Base-by-base conservation (phyloP, 495 filamentous ascomycete species). In the Polyplosphaeria fusca region DNA sequence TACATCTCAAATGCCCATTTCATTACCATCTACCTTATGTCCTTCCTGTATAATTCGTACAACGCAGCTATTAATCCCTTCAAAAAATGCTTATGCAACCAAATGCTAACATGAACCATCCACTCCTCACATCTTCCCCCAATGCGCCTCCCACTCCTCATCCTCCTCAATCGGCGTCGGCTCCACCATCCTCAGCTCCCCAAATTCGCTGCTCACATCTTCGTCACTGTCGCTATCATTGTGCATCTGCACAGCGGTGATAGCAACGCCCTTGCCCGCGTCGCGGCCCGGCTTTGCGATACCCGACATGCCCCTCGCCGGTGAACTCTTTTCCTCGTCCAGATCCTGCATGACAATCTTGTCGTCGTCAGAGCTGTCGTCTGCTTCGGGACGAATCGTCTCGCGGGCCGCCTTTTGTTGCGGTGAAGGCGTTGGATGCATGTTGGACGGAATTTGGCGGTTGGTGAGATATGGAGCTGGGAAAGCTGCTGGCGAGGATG, bases 141-240 rank as follows among this genome's bases (percentile, higher is more conserved):
- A n/a, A n/a, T n/a, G n/a, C n/a, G n/a, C n/a, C n/a, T n/a, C n/a
- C n/a, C n/a, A n/a, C n/a, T n/a, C n/a, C n/a, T 61, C 58, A 2
- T 27, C 30, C 13, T 62, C 59, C 26, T 62, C 59, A 13, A 62
- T 24, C 5, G 59, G 59, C 25, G 38, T 13, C 28, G 59, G 59
- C 14, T 62, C 59, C 19, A 62, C 59, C 59, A 57, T 56, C 30
- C 52, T 54, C 26, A 62, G 41, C 27, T 62, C 59, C 12, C 59
- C 59, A 47, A 62, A 57, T 41, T 62, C 46, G 30, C 52, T 48
- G 12, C 45, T 43, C 22, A 55, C 28, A 19, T 55, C 58, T 37
- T 59, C 55, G 20, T 56, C 52, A 46, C 27, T 37, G 3, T 43
- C 42, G 19, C 27, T 23, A 42, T 44, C 37, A 7, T 59, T 47